Evolutionary conservation across 306 rosid genomes (phyloP), one percentile per base, ranked within the genome.

Genomic region (Mucuna pruriens): DNA sequence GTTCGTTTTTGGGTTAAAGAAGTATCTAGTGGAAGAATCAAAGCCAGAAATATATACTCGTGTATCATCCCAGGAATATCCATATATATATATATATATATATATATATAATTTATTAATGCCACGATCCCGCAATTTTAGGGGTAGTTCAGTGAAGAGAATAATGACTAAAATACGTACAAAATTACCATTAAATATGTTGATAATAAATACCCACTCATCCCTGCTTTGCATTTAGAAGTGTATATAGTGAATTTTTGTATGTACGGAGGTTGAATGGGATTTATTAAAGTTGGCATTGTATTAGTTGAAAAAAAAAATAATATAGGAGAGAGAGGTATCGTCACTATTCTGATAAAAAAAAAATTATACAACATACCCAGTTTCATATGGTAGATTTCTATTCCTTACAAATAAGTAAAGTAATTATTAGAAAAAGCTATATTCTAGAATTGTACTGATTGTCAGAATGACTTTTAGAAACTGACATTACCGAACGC

Each of bases 11-110:
- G 67, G 31, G 78, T 78, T 79, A 65, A 83, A 85, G 81, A 75
- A 86, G 68, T 52, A 61, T 73, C 81, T 12, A 83, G 90, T 88
- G 86, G 88, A 86, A 84, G 87, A 88, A 90, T 83, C 79, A 75
- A 65, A 76, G 20, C 71, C 80, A 22, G 55, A 67, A 31, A 79
- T 69, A 51, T 78, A 31, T 73, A 61, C 48, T 76, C 13, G 2
- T n/a, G 46, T 25, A 84, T 55, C 78, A 76, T 45, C 65, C 51
- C 54, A 23, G 54, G 34, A 51, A 72, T 72, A 40, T 69, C 55
- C 51, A 10, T 40, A 20, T 54, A n/a, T n/a, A n/a, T n/a, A n/a
- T n/a, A n/a, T n/a, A n/a, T n/a, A n/a, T n/a, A n/a, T n/a, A n/a
- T n/a, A n/a, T n/a, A n/a, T n/a, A n/a, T n/a, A n/a, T n/a, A n/a